Evolutionary conservation across 2,329 filamentous ascomycete species (phyloP).

Genomic region (Botryotinia narcissicola): DNA sequence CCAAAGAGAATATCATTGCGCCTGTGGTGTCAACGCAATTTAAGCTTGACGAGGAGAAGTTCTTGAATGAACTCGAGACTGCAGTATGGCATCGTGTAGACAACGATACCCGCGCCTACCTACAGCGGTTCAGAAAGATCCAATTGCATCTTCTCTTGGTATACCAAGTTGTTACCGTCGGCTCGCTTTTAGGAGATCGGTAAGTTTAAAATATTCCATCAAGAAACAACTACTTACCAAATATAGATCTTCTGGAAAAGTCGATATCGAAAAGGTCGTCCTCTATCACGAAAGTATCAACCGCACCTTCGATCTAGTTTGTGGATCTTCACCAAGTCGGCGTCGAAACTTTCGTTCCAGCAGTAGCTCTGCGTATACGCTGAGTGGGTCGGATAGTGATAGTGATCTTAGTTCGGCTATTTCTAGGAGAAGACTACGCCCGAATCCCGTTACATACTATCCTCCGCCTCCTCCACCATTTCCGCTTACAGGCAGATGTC

Average conservation of each 20-base stretch:
- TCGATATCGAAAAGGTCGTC: constrained; percentile 30
- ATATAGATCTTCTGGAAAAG: constrained; percentile 26
- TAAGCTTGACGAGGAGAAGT: constrained; percentile 25
- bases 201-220: constrained; percentile 19
- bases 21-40: constrained; percentile 13
- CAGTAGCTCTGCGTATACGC: constrained; percentile 20
- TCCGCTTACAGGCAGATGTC: neutral
- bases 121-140: constrained; percentile 27
- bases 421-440: neutral
- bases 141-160: constrained; percentile 33
- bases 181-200: constrained; percentile 26
- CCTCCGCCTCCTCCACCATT: neutral
- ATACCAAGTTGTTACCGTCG: constrained; percentile 30
- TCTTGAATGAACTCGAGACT: constrained; percentile 28
- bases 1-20: constrained; percentile 5
- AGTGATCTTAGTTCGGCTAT: constrained; percentile 21
- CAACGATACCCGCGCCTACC: constrained; percentile 9
- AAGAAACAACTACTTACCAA: neutral
- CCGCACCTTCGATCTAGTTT: constrained; percentile 27
- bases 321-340: constrained; percentile 22
- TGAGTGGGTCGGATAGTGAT: constrained; percentile 18
- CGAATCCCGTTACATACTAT: neutral
- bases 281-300: constrained; percentile 29
- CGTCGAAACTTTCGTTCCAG: neutral
- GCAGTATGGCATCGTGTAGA: constrained; percentile 22